Conservation (phyloP, 2,329 filamentous ascomycete genomes). For the Phyllosticta citrichinensis region DNA sequence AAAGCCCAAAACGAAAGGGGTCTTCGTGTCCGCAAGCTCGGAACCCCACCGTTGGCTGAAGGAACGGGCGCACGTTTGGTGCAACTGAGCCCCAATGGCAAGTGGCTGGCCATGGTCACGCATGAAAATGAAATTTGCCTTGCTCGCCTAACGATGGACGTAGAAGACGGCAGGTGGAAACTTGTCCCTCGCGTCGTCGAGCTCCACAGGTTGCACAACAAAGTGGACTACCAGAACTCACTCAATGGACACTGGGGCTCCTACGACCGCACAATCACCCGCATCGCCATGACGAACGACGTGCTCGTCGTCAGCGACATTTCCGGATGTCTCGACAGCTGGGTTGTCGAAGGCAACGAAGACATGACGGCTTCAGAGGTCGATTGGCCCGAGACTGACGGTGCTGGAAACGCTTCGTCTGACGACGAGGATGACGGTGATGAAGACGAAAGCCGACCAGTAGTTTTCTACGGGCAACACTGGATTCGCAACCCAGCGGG, state of each 20-base stretch:
- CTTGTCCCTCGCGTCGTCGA: constrained; percentile 29
- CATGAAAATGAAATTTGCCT: constrained; percentile 35
- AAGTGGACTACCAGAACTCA: constrained; percentile 17
- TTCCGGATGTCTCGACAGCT: constrained; percentile 78
- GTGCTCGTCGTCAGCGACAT: constrained; percentile 73
- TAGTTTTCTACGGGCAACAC: constrained; percentile 48
- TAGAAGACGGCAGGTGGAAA: constrained; percentile 26
- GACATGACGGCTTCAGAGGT: constrained; percentile 36
- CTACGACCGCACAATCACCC: constrained; percentile 68
- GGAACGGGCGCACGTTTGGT: constrained; percentile 55
- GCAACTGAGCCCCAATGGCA: constrained; percentile 57
- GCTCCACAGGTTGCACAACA: constrained; percentile 29
- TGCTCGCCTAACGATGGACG: constrained; percentile 38
- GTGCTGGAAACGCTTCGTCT: constrained; percentile 10
- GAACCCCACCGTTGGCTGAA: constrained; percentile 46
- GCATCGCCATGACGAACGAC: constrained; percentile 64
- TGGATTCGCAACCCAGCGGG: constrained; percentile 70
- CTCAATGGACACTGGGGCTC: constrained; percentile 57
- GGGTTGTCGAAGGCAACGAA: constrained; percentile 56
- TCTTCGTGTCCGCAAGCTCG: constrained; percentile 61
- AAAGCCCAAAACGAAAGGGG: constrained; percentile 45
- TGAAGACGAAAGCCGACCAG: constrained; percentile 36
- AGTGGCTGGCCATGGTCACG: constrained; percentile 53
- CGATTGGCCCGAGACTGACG: constrained; percentile 20
- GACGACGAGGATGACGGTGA: constrained; percentile 26